Evolutionary conservation across 2,329 filamentous ascomycete species (phyloP), one percentile per base, ranked within the genome.

Genomic region (Neodidymelliopsis sp.): DNA sequence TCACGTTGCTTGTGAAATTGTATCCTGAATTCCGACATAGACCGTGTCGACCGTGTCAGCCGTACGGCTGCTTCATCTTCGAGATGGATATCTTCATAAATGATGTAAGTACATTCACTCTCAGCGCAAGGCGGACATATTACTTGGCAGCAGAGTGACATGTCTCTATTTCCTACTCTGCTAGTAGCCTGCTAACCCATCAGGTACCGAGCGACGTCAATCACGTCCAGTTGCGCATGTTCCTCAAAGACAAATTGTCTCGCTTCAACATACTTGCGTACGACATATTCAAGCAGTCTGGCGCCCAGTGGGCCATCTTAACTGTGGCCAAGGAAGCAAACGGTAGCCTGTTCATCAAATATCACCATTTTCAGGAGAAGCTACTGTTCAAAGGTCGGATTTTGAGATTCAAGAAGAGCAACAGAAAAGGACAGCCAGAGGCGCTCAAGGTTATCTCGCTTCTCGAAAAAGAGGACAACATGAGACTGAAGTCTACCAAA

Each of bases 291-390:
- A 82, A 81, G 54, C 62, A 70, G 4, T 60, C 19, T 52, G 54
- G 50, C 13, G 42, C 44, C 0, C 4, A 45, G 10, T 73, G 71
- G 54, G 81, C 76, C 0, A 72, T 67, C 10, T 54, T 84, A 29
- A 81, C 80, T 0, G 73, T 84, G 16, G 71, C 78, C 1, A 67
- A 74, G 43, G 16, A 36, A 2, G 39, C 54, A 1, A 74, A 77
- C 15, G 80, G 70, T 0, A 49, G 71, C n/a, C 54, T 31, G 2
- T 83, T 84, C 56, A 63, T 83, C 5, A 40, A 55, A 4, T 45
- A 52, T 5, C 68, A 73, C 49, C 72, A 73, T 22, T 53, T 24
- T 24, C 47, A 13, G 19, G 57, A 37, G 40, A 57, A 12, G 53
- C 58, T 63, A 13, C 12, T 45, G 23, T 54, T 62, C 16, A 38